These are phyloP conservation scores for Acer saccharum DNA, from an alignment of 345 rosid genomes.

Conservation along the genomic window DNA sequence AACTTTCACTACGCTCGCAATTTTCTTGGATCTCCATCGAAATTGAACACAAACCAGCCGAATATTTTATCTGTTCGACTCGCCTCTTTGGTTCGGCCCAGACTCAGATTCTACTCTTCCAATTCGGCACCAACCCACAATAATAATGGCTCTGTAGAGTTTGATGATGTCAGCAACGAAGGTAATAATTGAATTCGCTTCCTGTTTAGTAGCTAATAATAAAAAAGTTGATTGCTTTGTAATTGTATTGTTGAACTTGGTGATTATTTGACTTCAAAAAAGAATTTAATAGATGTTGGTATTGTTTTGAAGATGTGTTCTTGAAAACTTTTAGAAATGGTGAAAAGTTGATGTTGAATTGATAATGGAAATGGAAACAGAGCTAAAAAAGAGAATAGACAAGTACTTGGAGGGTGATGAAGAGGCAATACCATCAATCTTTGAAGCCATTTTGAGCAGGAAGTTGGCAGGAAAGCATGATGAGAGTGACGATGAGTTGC, in stretches of 20 bases:
- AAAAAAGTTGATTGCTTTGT: background rate
- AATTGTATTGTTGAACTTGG: background rate
- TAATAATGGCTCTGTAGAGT: slow-evolving; percentile 10
- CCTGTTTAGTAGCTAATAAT: background rate
- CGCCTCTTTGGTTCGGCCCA: slow-evolving; percentile 12
- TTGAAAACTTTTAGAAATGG: too few species aligned
- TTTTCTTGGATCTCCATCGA: slow-evolving; percentile 18
- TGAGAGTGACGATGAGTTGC: slow-evolving; percentile 54
- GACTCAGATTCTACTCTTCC: slow-evolving; percentile 40
- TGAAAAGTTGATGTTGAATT: background rate
- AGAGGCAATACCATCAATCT: slow-evolving; percentile 55
- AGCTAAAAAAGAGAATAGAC: slow-evolving; percentile 54
- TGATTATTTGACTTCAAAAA: background rate
- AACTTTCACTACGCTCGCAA: slow-evolving; percentile 23
- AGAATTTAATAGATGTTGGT: background rate
- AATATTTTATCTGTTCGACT: background rate
- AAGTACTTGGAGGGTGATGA: slow-evolving; percentile 54
- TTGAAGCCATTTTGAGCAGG: slow-evolving; percentile 63
- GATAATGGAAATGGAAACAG: slow-evolving; percentile 28
- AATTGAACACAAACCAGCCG: slow-evolving; percentile 17
- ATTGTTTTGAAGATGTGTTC: background rate
- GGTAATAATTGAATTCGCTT: slow-evolving; percentile 30
- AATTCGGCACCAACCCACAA: slow-evolving; percentile 9
- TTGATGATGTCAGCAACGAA: slow-evolving; percentile 37
- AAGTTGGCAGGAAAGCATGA: slow-evolving; percentile 67